Percentiles rank a stretch among this genome's conserved stretches.
phyloP scores from a whole-genome alignment of 2,329 filamentous ascomycete genomes.

The Fusarium globosum region DNA sequence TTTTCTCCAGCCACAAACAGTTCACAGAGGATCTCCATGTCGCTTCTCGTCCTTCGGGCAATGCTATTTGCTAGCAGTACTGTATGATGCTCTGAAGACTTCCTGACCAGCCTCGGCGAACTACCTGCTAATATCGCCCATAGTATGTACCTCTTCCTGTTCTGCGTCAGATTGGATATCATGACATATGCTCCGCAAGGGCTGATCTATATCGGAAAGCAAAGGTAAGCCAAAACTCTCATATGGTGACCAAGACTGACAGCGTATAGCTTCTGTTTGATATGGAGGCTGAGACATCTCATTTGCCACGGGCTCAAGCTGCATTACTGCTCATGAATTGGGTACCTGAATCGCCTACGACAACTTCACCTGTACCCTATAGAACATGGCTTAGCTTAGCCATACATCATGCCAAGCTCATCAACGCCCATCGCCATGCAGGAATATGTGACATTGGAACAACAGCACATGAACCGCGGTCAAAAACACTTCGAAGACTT shows the following conservation, averaged over 20 bases:
- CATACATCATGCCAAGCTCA: not conserved
- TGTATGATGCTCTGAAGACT: not conserved
- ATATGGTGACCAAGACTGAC: rapidly evolving
- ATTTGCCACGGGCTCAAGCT: not conserved
- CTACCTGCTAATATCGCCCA: not conserved
- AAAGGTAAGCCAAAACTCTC: not conserved
- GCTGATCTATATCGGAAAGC: not conserved
- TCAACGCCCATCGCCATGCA: not conserved
- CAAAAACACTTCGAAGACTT: not conserved
- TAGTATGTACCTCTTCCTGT: not conserved
- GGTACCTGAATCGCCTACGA: not conserved
- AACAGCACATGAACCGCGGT: not conserved
- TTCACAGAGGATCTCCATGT: rapidly evolving
- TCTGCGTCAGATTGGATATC: not conserved
- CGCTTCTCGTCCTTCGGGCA: not conserved
- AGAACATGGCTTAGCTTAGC: not conserved
- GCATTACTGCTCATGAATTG: not conserved
- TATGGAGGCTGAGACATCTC: not conserved
- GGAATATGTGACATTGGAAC: not conserved
- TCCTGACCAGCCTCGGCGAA: rapidly evolving
- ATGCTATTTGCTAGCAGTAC: not conserved
- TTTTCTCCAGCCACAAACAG: not conserved
- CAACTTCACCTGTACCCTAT: not conserved
- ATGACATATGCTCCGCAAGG: not conserved
- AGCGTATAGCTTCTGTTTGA: not conserved